Conservation (phyloP, 768 basidiomycete species). For the Tephrocybe rancida region DNA sequence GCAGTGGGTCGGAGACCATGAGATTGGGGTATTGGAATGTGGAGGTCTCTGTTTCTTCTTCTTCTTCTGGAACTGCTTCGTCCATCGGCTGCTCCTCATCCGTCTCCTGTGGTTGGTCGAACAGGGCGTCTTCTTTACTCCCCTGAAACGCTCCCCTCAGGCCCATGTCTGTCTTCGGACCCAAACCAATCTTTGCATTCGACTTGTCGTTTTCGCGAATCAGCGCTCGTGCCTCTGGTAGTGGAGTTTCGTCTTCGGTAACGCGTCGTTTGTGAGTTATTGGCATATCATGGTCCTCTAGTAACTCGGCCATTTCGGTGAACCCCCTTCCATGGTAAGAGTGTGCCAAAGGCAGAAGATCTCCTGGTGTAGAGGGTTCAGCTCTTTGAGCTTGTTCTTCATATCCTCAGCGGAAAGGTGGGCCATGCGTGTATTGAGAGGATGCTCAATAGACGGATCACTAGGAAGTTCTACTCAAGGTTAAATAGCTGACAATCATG, state of each 20-base stretch:
- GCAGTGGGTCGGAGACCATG: constrained; percentile 59
- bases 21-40: constrained; percentile 52
- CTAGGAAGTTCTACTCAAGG: not conserved
- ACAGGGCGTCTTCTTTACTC: not conserved
- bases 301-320: not conserved
- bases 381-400: not conserved
- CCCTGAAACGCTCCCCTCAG: too few relatives aligned
- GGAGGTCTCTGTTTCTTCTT: not conserved
- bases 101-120: not conserved
- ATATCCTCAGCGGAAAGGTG: constrained; percentile 1
- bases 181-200: too few relatives aligned
- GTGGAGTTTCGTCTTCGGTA: not conserved
- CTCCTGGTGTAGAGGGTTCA: not conserved
- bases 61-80: not conserved
- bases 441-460: not conserved
- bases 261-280: constrained; percentile 1
- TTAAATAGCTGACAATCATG: not conserved
- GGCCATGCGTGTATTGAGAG: not conserved
- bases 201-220: too few relatives aligned
- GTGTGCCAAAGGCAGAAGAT: not conserved
- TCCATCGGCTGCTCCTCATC: not conserved
- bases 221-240: too few relatives aligned
- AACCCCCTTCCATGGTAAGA: not conserved
- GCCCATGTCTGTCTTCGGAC: too few relatives aligned
- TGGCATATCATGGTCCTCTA: constrained; percentile 3